Evolutionary conservation across 192 early-diverging fungal genomes (phyloP).

Genomic region (Umbelopsis vinacea): DNA sequence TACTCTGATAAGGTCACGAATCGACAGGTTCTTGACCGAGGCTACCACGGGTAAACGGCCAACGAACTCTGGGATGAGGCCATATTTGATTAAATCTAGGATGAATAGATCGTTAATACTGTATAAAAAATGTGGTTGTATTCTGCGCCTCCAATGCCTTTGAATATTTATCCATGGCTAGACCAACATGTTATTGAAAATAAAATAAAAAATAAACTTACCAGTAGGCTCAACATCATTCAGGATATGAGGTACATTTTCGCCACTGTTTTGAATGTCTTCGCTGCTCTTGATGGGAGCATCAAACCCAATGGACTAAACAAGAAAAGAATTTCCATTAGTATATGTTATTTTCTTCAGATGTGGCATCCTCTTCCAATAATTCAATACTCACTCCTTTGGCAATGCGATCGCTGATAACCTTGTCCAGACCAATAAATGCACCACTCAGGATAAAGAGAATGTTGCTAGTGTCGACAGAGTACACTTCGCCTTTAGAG

Average conservation of each 20-base stretch:
- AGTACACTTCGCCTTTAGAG: constrained; percentile 79
- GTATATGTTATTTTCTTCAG: neutral
- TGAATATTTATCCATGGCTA: no score
- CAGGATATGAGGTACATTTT: constrained; percentile 32
- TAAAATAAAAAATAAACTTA: no score
- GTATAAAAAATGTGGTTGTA: no score
- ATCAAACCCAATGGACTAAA: constrained; percentile 77
- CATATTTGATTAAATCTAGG: constrained; percentile 81
- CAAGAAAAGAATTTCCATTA: neutral
- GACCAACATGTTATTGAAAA: no score
- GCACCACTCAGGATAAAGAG: constrained; percentile 90
- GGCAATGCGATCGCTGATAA: constrained; percentile 75
- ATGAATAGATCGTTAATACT: neutral
- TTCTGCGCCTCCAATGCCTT: no score
- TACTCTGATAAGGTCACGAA: constrained; percentile 73
- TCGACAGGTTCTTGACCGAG: constrained; percentile 68
- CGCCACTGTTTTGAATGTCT: constrained; percentile 24
- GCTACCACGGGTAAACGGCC: constrained; percentile 88
- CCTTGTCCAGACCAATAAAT: constrained; percentile 85
- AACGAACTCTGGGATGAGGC: constrained; percentile 89
- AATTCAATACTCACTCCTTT: constrained; percentile 62
- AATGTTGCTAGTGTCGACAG: constrained; percentile 90
- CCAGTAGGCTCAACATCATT: constrained; percentile 29
- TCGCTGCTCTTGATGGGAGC: constrained; percentile 37
- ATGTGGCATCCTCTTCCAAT: neutral